Percentiles rank a stretch among this genome's conserved stretches.
Conservation (phyloP, 257 asterid species). For the Jacaranda copaia region DNA sequence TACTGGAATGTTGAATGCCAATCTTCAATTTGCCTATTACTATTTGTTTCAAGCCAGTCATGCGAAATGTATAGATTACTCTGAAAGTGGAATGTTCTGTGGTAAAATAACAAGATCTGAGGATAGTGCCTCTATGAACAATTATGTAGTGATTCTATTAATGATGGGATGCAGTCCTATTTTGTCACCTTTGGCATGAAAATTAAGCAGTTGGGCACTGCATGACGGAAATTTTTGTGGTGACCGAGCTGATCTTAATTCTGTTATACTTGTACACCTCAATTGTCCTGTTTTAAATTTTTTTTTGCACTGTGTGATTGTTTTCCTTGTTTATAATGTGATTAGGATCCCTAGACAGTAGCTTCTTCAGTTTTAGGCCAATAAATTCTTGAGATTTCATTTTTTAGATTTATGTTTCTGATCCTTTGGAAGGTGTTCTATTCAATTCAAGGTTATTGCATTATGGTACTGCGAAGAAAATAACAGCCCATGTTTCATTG, state of each 20-base stretch:
- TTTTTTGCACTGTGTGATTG: neutral
- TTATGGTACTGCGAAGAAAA: neutral
- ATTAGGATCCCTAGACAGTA: neutral
- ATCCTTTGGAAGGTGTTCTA: neutral
- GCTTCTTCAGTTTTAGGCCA: neutral
- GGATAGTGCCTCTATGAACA: neutral
- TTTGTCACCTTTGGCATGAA: neutral
- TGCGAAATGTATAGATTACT: neutral
- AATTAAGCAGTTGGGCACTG: neutral
- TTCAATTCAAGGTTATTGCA: slow-evolving; percentile 10
- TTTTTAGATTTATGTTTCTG: neutral
- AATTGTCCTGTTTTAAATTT: neutral
- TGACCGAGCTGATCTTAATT: neutral
- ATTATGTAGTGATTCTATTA: neutral
- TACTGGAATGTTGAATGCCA: slow-evolving; percentile 9
- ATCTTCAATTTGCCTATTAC: slow-evolving; percentile 5
- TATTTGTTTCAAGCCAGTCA: neutral
- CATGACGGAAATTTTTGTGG: neutral
- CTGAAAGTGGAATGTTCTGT: neutral
- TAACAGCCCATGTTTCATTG: slow-evolving; percentile 5
- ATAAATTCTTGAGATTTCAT: neutral
- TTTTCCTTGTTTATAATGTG: neutral
- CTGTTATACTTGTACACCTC: neutral
- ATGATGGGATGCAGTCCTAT: slow-evolving; percentile 12
- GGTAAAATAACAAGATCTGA: neutral